These are phyloP conservation scores for Elaeagnus macrophylla DNA, from an alignment of 306 rosid genomes.

Conservation along the genomic window DNA sequence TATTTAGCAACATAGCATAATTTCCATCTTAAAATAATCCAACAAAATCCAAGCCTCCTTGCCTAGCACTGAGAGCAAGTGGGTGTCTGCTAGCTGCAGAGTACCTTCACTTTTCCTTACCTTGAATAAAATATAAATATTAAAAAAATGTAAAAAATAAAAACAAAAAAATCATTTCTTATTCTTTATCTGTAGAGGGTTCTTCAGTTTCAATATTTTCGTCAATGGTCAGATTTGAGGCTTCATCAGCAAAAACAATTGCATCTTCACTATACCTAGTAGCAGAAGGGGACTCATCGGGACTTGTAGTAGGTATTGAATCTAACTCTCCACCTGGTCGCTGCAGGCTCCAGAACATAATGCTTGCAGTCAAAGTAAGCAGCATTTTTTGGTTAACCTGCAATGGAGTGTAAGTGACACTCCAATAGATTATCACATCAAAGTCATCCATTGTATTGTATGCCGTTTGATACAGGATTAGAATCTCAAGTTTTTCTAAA, in stretches of 20 bases:
- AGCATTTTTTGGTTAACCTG: slow-evolving; percentile 98
- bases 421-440: slow-evolving; percentile 3
- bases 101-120: too few species aligned
- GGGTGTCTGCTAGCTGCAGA: too few species aligned
- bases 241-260: slow-evolving; percentile 25
- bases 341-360: slow-evolving; percentile 96
- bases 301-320: slow-evolving; percentile 7
- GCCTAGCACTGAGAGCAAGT: too few species aligned
- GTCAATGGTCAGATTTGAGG: slow-evolving; percentile 41
- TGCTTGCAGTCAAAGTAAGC: slow-evolving; percentile 84
- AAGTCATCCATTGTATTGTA: background rate
- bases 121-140: too few species aligned
- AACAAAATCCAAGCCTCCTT: too few species aligned
- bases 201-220: background rate
- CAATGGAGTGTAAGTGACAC: slow-evolving; percentile 3
- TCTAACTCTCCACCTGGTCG: slow-evolving; percentile 40
- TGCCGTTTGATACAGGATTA: background rate
- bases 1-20: too few species aligned
- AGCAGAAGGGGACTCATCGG: slow-evolving; percentile 29
- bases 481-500: background rate
- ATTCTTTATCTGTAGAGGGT: too few species aligned
- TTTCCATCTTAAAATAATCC: too few species aligned
- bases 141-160: too few species aligned
- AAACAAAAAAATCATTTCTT: too few species aligned
- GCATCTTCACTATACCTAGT: slow-evolving; percentile 26